Base-by-base conservation (phyloP, 306 rosid species). In the Trifolium pratense region DNA sequence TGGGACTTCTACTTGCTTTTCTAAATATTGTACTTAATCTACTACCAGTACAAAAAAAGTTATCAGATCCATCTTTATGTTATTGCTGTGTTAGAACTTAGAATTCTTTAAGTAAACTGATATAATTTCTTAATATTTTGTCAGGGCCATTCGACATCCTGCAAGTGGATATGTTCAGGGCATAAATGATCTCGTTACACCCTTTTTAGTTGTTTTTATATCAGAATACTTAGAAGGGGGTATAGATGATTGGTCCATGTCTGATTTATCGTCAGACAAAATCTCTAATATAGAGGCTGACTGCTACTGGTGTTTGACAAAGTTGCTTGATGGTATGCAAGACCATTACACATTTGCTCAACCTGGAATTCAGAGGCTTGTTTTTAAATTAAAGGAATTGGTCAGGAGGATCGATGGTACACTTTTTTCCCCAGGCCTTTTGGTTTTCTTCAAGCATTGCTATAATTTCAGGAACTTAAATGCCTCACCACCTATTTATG, bases 121-220 rank as follows among this genome's bases (percentile, higher is more conserved):
- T 21, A 57, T 49, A 56, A 20, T 79, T 81, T 74, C 52, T 53
- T 70, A 42, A 55, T 79, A n/a, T 80, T 60, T 65, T 84, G 77
- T 69, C 85, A 93, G 98, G 98, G 97, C 98, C 43, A 93, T 93
- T 78, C 96, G 96, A 68, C 98, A 93, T 85, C 98, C 98, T 71
- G 98, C 98, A 66, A 93, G 98, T 83, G 98, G 98, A 79, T 93
- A 93, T 68, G 98, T 93, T 72, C 98, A 91, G 86, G 98, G 98
- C 78, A 93, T 93, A 89, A 93, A 93, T 80, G 98, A 93, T 81
- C 97, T 93, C 31, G 97, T 78, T 55, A 91, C 98, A n/a, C 97
- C 98, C 1, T 93, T 93, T 88, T 78, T 93, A 67, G 91, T 93
- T 77, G 92, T 91, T 77, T 91, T 93, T 82, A 78, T 93, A 80